Evolutionary conservation across 371 early-diverging fungal species (phyloP).

Genomic region (Mortierella sp.): DNA sequence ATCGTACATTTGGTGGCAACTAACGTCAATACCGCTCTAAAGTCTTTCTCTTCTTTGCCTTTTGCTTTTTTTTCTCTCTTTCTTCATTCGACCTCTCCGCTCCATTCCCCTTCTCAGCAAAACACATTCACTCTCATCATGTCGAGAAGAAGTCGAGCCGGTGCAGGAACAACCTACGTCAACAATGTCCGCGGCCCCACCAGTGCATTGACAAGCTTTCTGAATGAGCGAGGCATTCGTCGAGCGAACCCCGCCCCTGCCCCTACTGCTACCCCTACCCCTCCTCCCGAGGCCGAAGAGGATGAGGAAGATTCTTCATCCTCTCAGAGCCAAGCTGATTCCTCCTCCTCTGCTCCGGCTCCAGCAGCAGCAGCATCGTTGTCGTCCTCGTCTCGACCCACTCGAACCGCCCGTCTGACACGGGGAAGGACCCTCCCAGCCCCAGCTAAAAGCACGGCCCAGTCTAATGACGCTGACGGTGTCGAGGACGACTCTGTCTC

Average conservation of each 20-base stretch:
- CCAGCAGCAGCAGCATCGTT: too few species aligned
- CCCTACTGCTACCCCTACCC: conserved; percentile 20
- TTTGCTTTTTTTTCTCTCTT: not conserved
- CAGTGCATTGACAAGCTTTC: conserved; percentile 78
- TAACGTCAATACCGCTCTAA: conserved; percentile 11
- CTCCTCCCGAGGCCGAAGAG: conserved; percentile 6
- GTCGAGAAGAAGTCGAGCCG: conserved; percentile 45
- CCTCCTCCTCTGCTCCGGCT: conserved; percentile 12
- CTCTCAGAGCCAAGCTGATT: not conserved
- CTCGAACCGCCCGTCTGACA: conserved; percentile 42
- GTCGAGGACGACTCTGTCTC: conserved; percentile 19
- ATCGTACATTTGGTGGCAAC: conserved; percentile 25
- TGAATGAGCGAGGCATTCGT: conserved; percentile 80
- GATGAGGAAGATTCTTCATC: not conserved
- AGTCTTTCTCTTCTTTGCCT: too few species aligned
- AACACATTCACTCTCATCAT: conserved; percentile 11
- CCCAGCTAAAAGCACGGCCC: conserved; percentile 15
- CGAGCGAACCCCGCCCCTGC: conserved; percentile 61
- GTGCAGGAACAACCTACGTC: conserved; percentile 39
- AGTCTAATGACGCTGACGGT: conserved; percentile 18
- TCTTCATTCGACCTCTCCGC: not conserved
- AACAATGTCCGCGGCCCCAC: conserved; percentile 77
- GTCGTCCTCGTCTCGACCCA: conserved; percentile 24
- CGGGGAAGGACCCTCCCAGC: conserved; percentile 20
- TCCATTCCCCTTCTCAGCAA: not conserved